A percentile compares a stretch with the other conserved stretches of the same genome.
Evolutionary conservation across 2,329 filamentous ascomycete species (phyloP).

Genomic region (Gyromitra esculenta): DNA sequence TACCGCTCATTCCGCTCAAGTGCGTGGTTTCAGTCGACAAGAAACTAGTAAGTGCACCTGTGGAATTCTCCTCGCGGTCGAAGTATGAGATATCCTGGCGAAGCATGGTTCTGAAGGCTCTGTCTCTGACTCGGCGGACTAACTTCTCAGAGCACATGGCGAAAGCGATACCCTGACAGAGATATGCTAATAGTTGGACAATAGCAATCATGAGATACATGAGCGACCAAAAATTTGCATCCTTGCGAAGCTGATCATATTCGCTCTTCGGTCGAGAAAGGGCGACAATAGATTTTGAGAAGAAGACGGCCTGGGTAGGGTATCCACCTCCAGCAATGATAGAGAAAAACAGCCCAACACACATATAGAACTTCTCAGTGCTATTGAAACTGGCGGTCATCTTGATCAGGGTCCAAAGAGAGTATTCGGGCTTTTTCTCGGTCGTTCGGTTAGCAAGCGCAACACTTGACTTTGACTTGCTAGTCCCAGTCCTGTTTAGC

Average conservation of each 20-base stretch:
- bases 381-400: slow-evolving; percentile 83
- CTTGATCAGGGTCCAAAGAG: slow-evolving; percentile 78
- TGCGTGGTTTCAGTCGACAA: slow-evolving; percentile 89
- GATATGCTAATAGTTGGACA: slow-evolving; percentile 75
- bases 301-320: slow-evolving; percentile 80
- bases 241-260: slow-evolving; percentile 55
- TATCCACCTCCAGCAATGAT: slow-evolving; percentile 83
- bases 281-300: slow-evolving; percentile 84
- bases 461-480: slow-evolving; percentile 73
- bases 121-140: slow-evolving; percentile 81
- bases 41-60: slow-evolving; percentile 87
- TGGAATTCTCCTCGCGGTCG: slow-evolving; percentile 86
- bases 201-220: slow-evolving; percentile 90
- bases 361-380: slow-evolving; percentile 76
- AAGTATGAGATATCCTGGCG: slow-evolving; percentile 94
- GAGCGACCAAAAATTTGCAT: slow-evolving; percentile 81
- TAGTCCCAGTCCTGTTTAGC: slow-evolving; percentile 67
- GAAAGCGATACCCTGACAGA: slow-evolving; percentile 76
- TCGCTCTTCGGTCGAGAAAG: slow-evolving; percentile 65
- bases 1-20: slow-evolving; percentile 85
- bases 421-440: slow-evolving; percentile 70
- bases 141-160: slow-evolving; percentile 87
- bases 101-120: slow-evolving; percentile 85
- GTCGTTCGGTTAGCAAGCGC: slow-evolving; percentile 69
- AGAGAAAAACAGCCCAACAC: slow-evolving; percentile 74